Base-by-base conservation (phyloP, 495 filamentous ascomycete genomes). In the Xylaria palmicola region DNA sequence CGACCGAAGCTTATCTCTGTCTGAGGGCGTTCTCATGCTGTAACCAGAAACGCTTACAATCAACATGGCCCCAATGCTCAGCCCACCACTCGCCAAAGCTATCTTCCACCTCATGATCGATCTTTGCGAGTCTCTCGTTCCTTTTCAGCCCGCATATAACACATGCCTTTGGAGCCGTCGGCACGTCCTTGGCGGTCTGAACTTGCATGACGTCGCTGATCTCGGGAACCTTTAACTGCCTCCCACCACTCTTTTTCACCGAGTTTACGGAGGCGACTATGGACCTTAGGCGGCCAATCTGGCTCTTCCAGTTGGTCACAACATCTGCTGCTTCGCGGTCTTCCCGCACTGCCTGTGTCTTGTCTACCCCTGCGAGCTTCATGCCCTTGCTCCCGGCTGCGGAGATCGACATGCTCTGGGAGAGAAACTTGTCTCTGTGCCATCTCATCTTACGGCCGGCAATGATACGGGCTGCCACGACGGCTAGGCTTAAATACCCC, bases 11-110 rank as follows among this genome's bases (percentile, higher is more conserved):
- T 84, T 72, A 93, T 64, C 87, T 80, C 72, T 88, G 85, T 64
- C 79, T 78, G 65, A 96, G 77, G 51, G 80, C 75, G 19, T 75
- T 74, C 65, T 85, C 86, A 73, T 95, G 87, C 64, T 83, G 81
- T 50, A 88, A 76, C 94, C 94, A 98, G 66, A 96, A 97, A 56
- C 83, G 84, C 68, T 83, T 82, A 73, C 94, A 98, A 55, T 84
- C 83, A 15, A 86, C 75, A 77, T 96, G 89, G 0, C 89, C 87
- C 91, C 91, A 95, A 73, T 93, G 87, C 36, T 95, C 90, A 13
- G 88, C 81, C 94, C 94, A 98, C 91, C 91, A 97, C 74, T 97
- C 92, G 39, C 90, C 91, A 77, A 96, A 93, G 72, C 87, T 91
- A 76, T 97, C 94, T 63, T 91, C 84, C 19, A 95, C 88, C 56